Base-by-base conservation (phyloP, 2,329 filamentous ascomycete genomes). In the Colletotrichum limetticola region DNA sequence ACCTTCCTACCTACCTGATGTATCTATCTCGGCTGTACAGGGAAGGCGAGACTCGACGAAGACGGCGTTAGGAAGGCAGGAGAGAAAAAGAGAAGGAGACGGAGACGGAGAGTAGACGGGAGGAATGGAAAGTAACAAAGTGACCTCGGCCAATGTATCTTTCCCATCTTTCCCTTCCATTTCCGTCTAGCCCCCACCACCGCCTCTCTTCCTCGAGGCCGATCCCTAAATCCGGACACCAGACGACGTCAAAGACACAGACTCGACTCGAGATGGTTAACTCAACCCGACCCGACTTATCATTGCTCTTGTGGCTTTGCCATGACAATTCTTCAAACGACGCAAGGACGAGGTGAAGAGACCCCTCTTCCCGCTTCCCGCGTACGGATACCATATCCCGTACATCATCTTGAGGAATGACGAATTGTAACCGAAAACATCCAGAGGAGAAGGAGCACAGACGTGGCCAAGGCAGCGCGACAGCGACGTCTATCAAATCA, bases 251-350 rank as follows among this genome's bases (percentile, higher is more conserved):
- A 35, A 30, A 32, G 28, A 57, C 8, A 26, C 8, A 19, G 12
- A 5, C 22, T 37, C 28, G 4, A 63, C 42, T 11, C 42, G 28
- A 63, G 28, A 52, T 22, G 60, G 32, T 63, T 49, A 55, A 24
- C 32, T 46, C 22, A 52, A 35, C 37, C 37, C 37, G 37, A 42
- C 37, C 14, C 37, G 16, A 42, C 37, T 42, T 19, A 19, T 16
- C 37, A 42, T 42, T 42, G 37, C 37, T 42, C 37, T 42, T 42
- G 7, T 22, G 16, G 5, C 2, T 32, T 52, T 56, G 24, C 26
- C 37, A 24, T 68, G 66, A 68, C 61, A 59, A 59, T 59, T 70
- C 53, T 53, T 70, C 53, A 70, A 70, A 70, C 61, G 8, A 66
- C 37, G n/a, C 12, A 32, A 24, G 42, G 42, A 49, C 42, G 19